Evolutionary conservation across 768 basidiomycete genomes (phyloP), one percentile per base, ranked within the genome.

Genomic region (Brasilioporus rufonigricans): DNA sequence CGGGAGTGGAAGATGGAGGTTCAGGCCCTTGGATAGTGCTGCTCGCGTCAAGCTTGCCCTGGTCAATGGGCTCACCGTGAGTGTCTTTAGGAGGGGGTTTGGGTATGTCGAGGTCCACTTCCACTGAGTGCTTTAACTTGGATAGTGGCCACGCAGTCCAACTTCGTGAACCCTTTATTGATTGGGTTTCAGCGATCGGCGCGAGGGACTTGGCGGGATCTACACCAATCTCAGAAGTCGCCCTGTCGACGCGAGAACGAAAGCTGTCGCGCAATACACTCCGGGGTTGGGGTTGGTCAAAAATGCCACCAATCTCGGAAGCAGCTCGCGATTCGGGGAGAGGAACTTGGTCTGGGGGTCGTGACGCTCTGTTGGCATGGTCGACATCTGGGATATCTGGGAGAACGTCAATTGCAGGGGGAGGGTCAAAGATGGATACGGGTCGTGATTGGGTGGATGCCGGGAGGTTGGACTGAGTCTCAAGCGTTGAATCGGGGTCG

Each of bases 241-340:
- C 59, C 44, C 57, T 70, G 32, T 61, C 60, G 5, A 51, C 7
- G 14, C 48, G 41, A 40, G 62, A 50, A 38, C 50, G 50, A 56
- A 55, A n/a, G 44, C n/a, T 53, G 48, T 50, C 60, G 19, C 53
- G 53, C 44, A 56, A 48, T 18, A 41, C 27, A 43, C 52, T 52
- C 23, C 64, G 59, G 14, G 65, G 56, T 39, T 56, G 52, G 8
- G 63, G 62, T 39, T 65, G 65, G 31, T 70, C 68, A 16, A 36
- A 60, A 14, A 61, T 52, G 14, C 68, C 60, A 12, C 65, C 71
- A 8, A 71, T 58, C 47, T 63, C 69, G 1, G 71, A 71, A 16
- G 59, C 65, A 1, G 69, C 69, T 4, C 69, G 69, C n/a, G 71
- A 68, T 36, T 57, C 50, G 14, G 69, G 68, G 16, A 70, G 63